phyloP scores from a whole-genome alignment of 768 basidiomycete genomes.

The Mycena rebaudengoi region DNA sequence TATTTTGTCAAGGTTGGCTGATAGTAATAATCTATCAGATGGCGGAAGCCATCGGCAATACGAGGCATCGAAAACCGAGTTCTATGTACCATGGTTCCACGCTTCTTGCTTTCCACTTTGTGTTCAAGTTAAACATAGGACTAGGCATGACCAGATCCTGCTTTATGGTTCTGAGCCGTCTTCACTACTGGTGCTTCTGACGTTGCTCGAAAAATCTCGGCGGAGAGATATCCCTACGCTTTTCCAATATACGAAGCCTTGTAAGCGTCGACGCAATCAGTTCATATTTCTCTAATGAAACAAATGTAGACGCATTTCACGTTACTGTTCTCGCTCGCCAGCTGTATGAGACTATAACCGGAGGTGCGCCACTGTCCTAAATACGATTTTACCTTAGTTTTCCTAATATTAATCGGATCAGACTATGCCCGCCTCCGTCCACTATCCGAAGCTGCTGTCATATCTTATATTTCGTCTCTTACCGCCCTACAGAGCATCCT shows the following conservation, averaged over 20 bases:
- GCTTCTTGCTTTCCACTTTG: constrained; percentile 2
- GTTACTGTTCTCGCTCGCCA: constrained; percentile 5
- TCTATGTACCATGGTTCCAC: too few relatives aligned
- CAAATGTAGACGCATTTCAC: background rate
- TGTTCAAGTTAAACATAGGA: background rate
- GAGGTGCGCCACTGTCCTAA: constrained; percentile 2
- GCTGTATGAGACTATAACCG: constrained; percentile 16
- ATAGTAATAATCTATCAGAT: too few relatives aligned
- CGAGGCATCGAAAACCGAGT: too few relatives aligned
- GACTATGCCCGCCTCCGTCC: constrained; percentile 11
- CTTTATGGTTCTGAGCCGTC: constrained; percentile 12
- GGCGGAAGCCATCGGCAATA: too few relatives aligned
- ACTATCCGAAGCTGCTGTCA: constrained; percentile 1
- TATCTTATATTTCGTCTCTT: constrained; percentile 6
- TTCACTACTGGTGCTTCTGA: background rate
- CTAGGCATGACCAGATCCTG: constrained; percentile 13
- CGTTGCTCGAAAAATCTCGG: constrained; percentile 11
- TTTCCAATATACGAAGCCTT: background rate
- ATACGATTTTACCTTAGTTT: background rate
- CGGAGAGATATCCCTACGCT: too few relatives aligned
- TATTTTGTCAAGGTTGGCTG: too few relatives aligned
- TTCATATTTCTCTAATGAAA: background rate
- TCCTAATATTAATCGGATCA: background rate
- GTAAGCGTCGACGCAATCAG: constrained; percentile 7
- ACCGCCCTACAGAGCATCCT: background rate